Base-by-base conservation (phyloP, 2,329 filamentous ascomycete species). In the Apiospora aurea region DNA sequence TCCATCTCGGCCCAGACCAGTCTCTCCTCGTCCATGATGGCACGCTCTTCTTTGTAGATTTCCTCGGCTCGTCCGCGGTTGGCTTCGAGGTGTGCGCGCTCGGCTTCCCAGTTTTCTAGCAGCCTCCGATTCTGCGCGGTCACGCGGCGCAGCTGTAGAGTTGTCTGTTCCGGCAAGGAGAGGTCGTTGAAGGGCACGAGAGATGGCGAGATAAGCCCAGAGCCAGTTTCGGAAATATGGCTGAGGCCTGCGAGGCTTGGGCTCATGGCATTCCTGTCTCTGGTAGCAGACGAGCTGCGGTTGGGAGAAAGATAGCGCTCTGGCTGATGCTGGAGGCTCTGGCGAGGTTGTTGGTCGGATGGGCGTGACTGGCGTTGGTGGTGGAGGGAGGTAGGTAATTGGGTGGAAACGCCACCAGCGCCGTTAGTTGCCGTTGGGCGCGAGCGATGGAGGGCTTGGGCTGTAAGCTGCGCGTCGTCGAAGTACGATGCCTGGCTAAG, bases 11-110 rank as follows among this genome's bases (percentile, higher is more conserved):
- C 79, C 87, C 87, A 88, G 16, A 81, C 78, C 21, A 82, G 77
- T 24, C 85, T 82, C 73, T 88, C 85, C 51, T 87, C 85, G 69
- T 88, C 86, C 84, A 89, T 88, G 71, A 88, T 82, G 69, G 81
- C 81, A 10, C 86, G 85, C 76, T 89, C 87, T 75, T 88, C 86
- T 73, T 84, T 84, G 75, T 88, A 88, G n/a, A 89, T 84, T 76
- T 87, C 85, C 75, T 89, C 87, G 4, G 85, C 87, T 18, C 86
- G 84, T 66, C 84, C 83, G 14, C 87, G 85, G 73, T 86, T 88
- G 8, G 86, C 86, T 76, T 89, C 87, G 71, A 89, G 81, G 71
- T 88, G 84, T 69, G 84, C 85, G 46, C 87, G 84, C 77, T 89
- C 87, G 13, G 85, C 85, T 75, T 87, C 86, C 86, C 87, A 88